These are phyloP conservation scores for Penicillium paneum DNA, from an alignment of 2,329 filamentous ascomycete genomes.

Conservation along the genomic window DNA sequence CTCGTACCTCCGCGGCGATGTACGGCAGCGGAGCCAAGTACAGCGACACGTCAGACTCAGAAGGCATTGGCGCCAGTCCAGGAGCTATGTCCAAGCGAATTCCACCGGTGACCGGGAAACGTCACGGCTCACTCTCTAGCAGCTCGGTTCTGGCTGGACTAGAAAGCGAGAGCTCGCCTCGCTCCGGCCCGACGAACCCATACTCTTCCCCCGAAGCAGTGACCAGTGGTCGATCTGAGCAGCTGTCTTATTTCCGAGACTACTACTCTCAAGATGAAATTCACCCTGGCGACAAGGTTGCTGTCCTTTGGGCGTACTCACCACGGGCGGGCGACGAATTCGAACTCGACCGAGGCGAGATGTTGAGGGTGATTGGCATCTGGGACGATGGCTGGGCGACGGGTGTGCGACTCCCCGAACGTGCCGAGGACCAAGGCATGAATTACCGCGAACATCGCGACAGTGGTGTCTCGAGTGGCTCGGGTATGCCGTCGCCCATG, in stretches of 20 bases:
- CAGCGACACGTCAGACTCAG: constrained; percentile 57
- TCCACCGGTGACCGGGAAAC: constrained; percentile 54
- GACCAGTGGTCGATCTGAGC: constrained; percentile 88
- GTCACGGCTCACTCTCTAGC: constrained; percentile 86
- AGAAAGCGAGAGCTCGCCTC: constrained; percentile 70
- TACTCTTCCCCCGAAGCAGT: constrained; percentile 82
- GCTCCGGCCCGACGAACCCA: constrained; percentile 61
- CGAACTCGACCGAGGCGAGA: constrained; percentile 86
- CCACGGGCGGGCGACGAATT: constrained; percentile 93
- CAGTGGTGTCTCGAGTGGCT: constrained; percentile 85
- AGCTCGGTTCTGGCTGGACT: constrained; percentile 65
- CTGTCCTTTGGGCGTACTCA: constrained; percentile 94
- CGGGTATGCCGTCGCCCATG: constrained; percentile 62
- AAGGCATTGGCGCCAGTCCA: constrained; percentile 69
- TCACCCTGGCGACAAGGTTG: constrained; percentile 81
- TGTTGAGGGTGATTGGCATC: constrained; percentile 96
- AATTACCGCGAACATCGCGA: constrained; percentile 76
- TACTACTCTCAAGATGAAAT: constrained; percentile 98
- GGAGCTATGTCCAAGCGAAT: constrained; percentile 59
- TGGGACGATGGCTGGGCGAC: constrained; percentile 99
- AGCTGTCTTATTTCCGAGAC: constrained; percentile 94
- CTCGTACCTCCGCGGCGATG: constrained; percentile 50
- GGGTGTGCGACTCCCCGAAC: constrained; percentile 75
- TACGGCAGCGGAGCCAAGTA: constrained; percentile 49
- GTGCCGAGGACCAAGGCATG: constrained; percentile 84